Conservation (phyloP, 345 rosid genomes). For the Aegle marmelos region DNA sequence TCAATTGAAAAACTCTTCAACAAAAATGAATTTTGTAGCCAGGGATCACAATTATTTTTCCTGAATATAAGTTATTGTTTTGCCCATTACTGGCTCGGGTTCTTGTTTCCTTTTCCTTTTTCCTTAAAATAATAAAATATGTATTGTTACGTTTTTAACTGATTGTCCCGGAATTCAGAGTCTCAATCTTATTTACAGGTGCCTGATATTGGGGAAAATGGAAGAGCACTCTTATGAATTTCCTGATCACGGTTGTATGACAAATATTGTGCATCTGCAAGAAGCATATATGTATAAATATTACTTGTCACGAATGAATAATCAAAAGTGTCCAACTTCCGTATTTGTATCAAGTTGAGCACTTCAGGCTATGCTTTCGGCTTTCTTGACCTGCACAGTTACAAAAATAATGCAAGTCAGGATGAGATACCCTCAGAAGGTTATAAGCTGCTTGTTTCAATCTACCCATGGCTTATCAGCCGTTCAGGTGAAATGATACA, state of each 20-base stretch:
- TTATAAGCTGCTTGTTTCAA: slow-evolving; percentile 1
- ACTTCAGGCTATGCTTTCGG: slow-evolving; percentile 47
- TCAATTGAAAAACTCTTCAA: background rate
- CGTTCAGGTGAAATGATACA: background rate
- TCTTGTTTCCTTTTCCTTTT: background rate
- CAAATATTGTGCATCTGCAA: background rate
- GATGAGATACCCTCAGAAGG: background rate
- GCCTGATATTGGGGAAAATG: background rate
- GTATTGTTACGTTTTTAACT: background rate
- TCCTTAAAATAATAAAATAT: background rate
- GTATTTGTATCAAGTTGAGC: slow-evolving; percentile 28
- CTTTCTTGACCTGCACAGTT: slow-evolving; percentile 60
- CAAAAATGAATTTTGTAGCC: background rate
- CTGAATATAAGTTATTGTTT: background rate
- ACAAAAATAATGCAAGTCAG: slow-evolving; percentile 10
- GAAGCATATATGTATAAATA: background rate
- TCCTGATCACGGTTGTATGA: background rate
- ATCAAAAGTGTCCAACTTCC: background rate
- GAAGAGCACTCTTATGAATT: background rate
- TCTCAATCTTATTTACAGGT: background rate
- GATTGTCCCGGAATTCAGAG: background rate
- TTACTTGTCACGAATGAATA: background rate
- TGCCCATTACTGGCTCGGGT: background rate
- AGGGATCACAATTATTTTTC: background rate
- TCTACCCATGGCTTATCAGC: background rate